A percentile compares a stretch with the other conserved stretches of the same genome.
Evolutionary conservation across 2,329 filamentous ascomycete species (phyloP).

Genomic region (Paecilomyces formosus): DNA sequence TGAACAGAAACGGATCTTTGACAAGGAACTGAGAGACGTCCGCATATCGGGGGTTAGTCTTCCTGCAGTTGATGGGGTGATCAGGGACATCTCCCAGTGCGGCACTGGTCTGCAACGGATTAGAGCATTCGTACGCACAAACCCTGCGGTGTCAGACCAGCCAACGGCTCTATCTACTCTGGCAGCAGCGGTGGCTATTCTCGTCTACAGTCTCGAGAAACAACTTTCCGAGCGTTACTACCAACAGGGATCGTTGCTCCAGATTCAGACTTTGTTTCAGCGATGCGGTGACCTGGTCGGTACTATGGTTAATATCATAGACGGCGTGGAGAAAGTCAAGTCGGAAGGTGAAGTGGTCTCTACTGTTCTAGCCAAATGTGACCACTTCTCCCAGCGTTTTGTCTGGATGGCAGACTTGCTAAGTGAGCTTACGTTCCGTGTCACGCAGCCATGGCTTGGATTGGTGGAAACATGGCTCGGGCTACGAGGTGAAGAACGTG

Average conservation of each 20-base stretch:
- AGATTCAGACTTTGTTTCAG: constrained; percentile 31
- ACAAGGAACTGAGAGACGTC: constrained; percentile 34
- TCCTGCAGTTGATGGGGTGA: constrained; percentile 27
- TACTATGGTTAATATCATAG: constrained; percentile 27
- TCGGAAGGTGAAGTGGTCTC: constrained; percentile 58
- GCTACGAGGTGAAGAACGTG: constrained; percentile 51
- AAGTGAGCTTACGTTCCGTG: constrained; percentile 57
- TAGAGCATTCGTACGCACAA: constrained; percentile 26
- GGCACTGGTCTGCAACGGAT: constrained; percentile 30
- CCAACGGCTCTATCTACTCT: constrained; percentile 28
- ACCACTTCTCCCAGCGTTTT: constrained; percentile 57
- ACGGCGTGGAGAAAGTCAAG: constrained; percentile 40
- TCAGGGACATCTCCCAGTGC: constrained; percentile 24
- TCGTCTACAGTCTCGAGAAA: constrained; percentile 31
- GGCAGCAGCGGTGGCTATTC: constrained; percentile 23
- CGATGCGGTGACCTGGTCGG: constrained; percentile 30
- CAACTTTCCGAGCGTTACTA: constrained; percentile 20
- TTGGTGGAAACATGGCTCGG: constrained; percentile 70
- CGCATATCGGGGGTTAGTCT: constrained; percentile 46
- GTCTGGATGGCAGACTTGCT: constrained; percentile 56
- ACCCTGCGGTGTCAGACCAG: constrained; percentile 16
- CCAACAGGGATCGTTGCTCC: constrained; percentile 24
- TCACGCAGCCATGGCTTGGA: constrained; percentile 59
- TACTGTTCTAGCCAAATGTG: constrained; percentile 54
- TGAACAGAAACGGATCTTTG: constrained; percentile 25